Base-by-base conservation (phyloP, 106 monocot species). In the Phalaenopsis equestris region DNA sequence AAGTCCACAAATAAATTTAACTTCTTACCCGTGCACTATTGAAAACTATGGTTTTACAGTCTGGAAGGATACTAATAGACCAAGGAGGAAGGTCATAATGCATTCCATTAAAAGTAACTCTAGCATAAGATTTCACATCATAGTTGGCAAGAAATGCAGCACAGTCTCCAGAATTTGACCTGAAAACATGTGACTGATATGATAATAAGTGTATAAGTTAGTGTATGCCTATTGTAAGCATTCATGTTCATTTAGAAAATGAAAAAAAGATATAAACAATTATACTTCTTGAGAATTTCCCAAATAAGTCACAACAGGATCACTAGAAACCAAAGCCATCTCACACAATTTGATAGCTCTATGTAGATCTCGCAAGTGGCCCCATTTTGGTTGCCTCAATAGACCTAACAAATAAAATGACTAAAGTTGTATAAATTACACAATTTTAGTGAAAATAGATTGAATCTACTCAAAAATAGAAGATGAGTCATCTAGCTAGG, bases 1-100 rank as follows among this genome's bases (percentile, higher is more conserved):
- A 23, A 23, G 21, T 65, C 24, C 6, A 65, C 14, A 23, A 65
- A 8, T 65, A 24, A 65, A 65, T 65, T 65, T 72, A 72, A 38
- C 11, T 72, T 72, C 92, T 88, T 78, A 98, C 98, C 90, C 82
- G 89, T 55, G 98, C 98, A 55, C 89, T 98, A 84, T 98, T 98
- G 84, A 88, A 98, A 72, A 92, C 89, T 52, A 81, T 80, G 49
- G 87, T 98, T 83, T 89, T 92, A 80, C 98, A 98, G 52, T 98
- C 98, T 18, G 98, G 98, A 83, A 98, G 94, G 72, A 98, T 87
- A 89, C 90, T 94, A 80, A 98, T 90, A 58, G 98, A 98, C 98
- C 98, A 98, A 67, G 98, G 92, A 75, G 98, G 98, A 79, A 98
- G 90, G 82, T 91, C 79, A 83, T 98, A 88, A 77, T 88, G 92